Evolutionary conservation across 164 flowering plant genomes (phyloP), one percentile per base, ranked within the genome.

Genomic region (Brasenia schreberi): DNA sequence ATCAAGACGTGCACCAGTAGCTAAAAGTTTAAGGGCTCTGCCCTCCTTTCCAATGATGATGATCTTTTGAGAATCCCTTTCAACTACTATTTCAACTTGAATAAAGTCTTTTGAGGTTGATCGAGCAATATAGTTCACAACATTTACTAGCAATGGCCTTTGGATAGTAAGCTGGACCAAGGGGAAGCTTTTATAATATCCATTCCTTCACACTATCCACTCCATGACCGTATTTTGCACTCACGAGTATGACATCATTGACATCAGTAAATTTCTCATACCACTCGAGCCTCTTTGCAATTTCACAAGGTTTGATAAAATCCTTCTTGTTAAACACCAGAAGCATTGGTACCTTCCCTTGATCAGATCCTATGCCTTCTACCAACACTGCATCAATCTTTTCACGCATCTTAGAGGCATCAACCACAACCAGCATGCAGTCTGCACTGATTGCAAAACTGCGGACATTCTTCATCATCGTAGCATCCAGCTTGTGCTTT

Each of bases 101-200:
- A 95, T 95, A 73, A 85, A 95, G 74, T 89, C 97, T 77, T 91
- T 92, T 59, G 97, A 88, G 44, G 68, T 74, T 60, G 97, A 97
- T 68, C 99, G 84, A 43, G 83, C 69, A 76, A 87, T 88, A 76
- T 95, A 95, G 72, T 73, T 87, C 62, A 88, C 80, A 5, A 95
- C 97, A 84, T 95, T 89, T 59, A 92, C 99, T n/a, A n/a, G n/a
- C n/a, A n/a, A n/a, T n/a, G n/a, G n/a, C 99, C 92, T 92, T 95
- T 44, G 97, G 88, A 77, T 90, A 95, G 73, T 84, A 88, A 73
- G 97, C 85, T 67, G 99, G 99, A 44, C 96, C 97, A 64, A 66
- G 10, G 45, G 99, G 99, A 75, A 95, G 90, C 78, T 95, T 95
- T 42, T 97, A 90, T 23, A 95, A 69, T 71, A 92, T 87, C 99